A percentile compares a stretch with the other conserved stretches of the same genome.
These are phyloP conservation scores for Nakaseomyces nivariensis DNA, from an alignment of 1,139 yeast genomes.

Conservation along the genomic window DNA sequence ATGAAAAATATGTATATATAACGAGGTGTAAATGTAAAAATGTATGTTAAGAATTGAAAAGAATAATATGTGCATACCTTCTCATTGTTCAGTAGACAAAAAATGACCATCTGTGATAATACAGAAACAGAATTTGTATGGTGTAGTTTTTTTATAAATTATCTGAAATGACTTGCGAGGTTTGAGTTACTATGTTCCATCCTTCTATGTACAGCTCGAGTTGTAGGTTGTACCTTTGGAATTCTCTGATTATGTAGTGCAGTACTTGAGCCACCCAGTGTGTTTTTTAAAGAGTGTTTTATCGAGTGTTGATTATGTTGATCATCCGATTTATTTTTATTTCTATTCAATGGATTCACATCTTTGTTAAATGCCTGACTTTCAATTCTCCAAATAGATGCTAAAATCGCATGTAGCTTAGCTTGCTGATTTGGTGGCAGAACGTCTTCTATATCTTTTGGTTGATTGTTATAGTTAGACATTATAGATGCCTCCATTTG, in stretches of 20 bases:
- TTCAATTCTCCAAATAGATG: constrained; percentile 26
- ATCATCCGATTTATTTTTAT: constrained; percentile 4
- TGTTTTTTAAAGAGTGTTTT: constrained; percentile 17
- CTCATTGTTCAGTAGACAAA: no score
- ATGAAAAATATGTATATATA: no score
- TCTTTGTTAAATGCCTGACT: constrained; percentile 20
- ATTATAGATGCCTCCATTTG: constrained; percentile 1
- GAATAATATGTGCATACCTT: no score
- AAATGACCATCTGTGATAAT: no score
- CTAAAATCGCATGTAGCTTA: constrained; percentile 18
- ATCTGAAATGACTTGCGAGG: neutral
- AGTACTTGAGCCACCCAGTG: constrained; percentile 11
- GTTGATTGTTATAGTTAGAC: constrained; percentile 2
- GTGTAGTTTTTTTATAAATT: neutral
- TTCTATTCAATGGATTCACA: constrained; percentile 17
- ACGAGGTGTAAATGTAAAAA: no score
- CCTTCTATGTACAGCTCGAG: constrained; percentile 28
- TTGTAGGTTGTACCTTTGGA: constrained; percentile 26
- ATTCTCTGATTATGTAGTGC: constrained; percentile 21
- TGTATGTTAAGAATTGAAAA: no score
- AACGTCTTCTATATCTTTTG: constrained; percentile 15
- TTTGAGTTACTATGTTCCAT: constrained; percentile 17
- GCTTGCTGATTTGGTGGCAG: constrained; percentile 16
- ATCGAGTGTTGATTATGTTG: constrained; percentile 6
- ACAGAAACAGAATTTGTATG: no score